A percentile compares a stretch with the other conserved stretches of the same genome.
Evolutionary conservation across 495 filamentous ascomycete genomes (phyloP).

Genomic region (Tetracladium marchalianum): DNA sequence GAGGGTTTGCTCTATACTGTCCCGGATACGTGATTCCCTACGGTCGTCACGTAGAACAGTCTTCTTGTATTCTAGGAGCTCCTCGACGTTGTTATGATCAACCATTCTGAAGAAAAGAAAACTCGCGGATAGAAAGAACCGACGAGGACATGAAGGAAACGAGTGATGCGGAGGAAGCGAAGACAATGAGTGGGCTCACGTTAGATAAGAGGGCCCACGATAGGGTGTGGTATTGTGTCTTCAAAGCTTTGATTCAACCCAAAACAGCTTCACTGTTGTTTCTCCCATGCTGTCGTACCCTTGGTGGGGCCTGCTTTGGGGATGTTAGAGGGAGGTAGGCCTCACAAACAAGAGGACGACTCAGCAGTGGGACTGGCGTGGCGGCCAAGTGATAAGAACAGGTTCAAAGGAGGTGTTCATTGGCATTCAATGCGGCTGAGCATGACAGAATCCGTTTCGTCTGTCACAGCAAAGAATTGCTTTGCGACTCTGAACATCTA

Average conservation of each 20-base stretch:
- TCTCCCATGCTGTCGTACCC: neutral
- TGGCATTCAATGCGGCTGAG: no score
- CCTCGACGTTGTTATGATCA: constrained; percentile 6
- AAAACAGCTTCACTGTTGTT: constrained; percentile 1
- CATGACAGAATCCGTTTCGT: no score
- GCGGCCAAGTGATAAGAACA: no score
- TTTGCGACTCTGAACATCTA: no score
- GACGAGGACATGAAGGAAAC: neutral
- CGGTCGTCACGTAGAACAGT: constrained; percentile 5
- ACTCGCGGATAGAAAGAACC: neutral
- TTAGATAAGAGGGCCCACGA: neutral
- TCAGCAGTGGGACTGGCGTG: no score
- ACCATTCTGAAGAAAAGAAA: neutral
- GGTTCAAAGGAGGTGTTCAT: no score
- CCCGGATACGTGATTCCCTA: constrained; percentile 5
- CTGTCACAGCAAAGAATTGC: no score
- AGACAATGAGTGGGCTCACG: neutral
- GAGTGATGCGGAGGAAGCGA: neutral
- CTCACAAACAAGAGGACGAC: no score
- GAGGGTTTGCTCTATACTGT: constrained; percentile 11
- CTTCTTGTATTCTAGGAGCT: constrained; percentile 11
- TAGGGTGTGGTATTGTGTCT: neutral
- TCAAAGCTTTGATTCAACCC: constrained; percentile 4
- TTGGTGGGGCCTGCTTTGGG: neutral
- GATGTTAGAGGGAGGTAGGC: neutral